A percentile compares a stretch with the other conserved stretches of the same genome.
phyloP scores from a whole-genome alignment of 495 filamentous ascomycete species.

The Aspergillus campestris region DNA sequence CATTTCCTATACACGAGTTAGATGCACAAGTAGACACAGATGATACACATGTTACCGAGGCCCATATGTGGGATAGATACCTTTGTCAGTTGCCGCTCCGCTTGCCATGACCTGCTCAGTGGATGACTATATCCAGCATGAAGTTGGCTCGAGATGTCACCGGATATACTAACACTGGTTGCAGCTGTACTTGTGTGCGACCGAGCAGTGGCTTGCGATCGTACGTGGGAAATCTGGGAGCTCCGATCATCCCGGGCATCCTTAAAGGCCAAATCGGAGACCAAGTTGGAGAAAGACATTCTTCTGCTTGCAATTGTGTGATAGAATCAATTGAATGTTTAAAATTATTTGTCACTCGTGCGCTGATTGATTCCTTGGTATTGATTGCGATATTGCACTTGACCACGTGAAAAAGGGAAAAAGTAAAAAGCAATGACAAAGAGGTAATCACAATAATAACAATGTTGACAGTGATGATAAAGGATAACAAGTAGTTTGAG shows the following conservation, averaged over 20 bases:
- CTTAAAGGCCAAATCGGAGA: constrained; percentile 73
- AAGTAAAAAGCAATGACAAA: too few relatives aligned
- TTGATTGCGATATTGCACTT: too few relatives aligned
- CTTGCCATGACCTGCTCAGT: constrained; percentile 85
- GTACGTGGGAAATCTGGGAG: constrained; percentile 65
- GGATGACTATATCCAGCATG: constrained; percentile 94
- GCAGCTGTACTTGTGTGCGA: constrained; percentile 83
- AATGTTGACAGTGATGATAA: too few relatives aligned
- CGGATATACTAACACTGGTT: constrained; percentile 88
- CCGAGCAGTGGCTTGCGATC: constrained; percentile 56
- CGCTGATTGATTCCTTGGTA: too few relatives aligned
- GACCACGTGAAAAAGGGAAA: too few relatives aligned
- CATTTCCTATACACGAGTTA: constrained; percentile 61
- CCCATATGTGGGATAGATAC: constrained; percentile 33
- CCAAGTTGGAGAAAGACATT: constrained; percentile 90
- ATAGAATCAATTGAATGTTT: background rate
- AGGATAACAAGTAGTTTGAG: too few relatives aligned
- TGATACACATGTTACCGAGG: background rate
- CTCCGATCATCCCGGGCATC: constrained; percentile 50
- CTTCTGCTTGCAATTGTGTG: background rate
- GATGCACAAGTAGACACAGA: background rate
- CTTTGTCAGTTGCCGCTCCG: constrained; percentile 95
- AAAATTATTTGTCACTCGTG: constrained; percentile 5
- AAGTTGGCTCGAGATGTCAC: constrained; percentile 89
- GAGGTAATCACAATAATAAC: too few relatives aligned